Conservation (phyloP, 441 rosid genomes). For the Rhodomyrtus psidioides region DNA sequence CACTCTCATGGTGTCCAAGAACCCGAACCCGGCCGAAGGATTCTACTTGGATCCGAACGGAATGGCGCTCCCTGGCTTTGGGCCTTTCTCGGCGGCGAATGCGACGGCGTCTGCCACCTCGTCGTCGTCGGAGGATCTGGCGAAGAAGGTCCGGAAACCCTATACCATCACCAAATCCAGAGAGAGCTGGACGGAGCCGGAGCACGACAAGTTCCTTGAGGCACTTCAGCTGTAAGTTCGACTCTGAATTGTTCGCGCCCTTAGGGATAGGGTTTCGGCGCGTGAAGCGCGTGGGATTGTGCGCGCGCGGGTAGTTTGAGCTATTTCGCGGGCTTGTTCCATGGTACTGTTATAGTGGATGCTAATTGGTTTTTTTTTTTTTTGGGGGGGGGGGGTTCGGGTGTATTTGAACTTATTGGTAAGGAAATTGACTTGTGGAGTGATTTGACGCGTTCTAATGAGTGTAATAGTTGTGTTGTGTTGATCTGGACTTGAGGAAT, state of each 20-base stretch:
- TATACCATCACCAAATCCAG: constrained; percentile 20
- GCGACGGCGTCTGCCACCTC: constrained; percentile 24
- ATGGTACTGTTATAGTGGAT: background rate
- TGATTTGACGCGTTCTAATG: background rate
- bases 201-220: constrained; percentile 23
- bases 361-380: background rate
- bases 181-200: constrained; percentile 16
- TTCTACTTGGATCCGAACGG: constrained; percentile 64
- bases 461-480: background rate
- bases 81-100: constrained; percentile 30
- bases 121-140: constrained; percentile 11
- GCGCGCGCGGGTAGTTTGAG: background rate
- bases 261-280: background rate
- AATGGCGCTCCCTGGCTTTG: constrained; percentile 58
- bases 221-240: constrained; percentile 19
- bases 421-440: background rate
- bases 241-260: background rate
- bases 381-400: background rate
- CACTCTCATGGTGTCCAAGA: constrained; percentile 45
- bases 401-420: background rate
- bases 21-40: constrained; percentile 57
- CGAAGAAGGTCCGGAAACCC: constrained; percentile 18
- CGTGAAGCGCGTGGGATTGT: background rate
- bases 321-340: background rate
- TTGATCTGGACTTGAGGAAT: background rate